These are phyloP conservation scores for Colletotrichum lentis DNA, from an alignment of 2,329 filamentous ascomycete species.

Conservation along the genomic window DNA sequence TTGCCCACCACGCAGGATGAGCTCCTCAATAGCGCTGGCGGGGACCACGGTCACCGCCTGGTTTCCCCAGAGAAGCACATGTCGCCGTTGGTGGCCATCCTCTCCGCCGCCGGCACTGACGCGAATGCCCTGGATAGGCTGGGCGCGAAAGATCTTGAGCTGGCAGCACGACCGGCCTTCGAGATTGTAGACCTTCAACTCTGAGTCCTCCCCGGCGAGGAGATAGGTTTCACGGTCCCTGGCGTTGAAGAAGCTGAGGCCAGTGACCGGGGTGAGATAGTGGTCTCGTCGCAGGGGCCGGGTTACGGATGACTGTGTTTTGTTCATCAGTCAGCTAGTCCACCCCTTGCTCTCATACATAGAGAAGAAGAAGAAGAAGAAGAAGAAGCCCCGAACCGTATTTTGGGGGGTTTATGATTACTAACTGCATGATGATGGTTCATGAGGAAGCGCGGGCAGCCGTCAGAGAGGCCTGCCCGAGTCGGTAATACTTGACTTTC, in stretches of 20 bases:
- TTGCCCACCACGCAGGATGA: slow-evolving; percentile 41
- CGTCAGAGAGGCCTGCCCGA: background rate
- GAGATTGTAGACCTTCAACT: slow-evolving; percentile 62
- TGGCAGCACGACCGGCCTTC: slow-evolving; percentile 50
- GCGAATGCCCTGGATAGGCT: slow-evolving; percentile 78
- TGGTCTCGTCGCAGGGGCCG: slow-evolving; percentile 46
- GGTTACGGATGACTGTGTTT: slow-evolving; percentile 16
- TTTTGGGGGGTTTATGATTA: slow-evolving; percentile 13
- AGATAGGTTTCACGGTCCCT: slow-evolving; percentile 50
- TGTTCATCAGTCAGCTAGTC: background rate
- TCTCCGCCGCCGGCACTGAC: slow-evolving; percentile 45
- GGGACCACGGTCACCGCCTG: slow-evolving; percentile 60
- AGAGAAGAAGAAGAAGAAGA: too few species aligned
- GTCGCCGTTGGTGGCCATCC: slow-evolving; percentile 37
- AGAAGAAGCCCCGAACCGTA: background rate
- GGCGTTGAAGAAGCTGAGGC: slow-evolving; percentile 60
- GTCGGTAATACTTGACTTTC: slow-evolving; percentile 13
- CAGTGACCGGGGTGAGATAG: slow-evolving; percentile 65
- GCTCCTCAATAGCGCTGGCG: slow-evolving; percentile 44
- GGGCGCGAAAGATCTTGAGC: slow-evolving; percentile 68
- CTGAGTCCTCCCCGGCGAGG: slow-evolving; percentile 68
- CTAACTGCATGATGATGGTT: slow-evolving; percentile 29
- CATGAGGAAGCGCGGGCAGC: slow-evolving; percentile 19
- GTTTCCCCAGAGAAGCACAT: slow-evolving; percentile 75
- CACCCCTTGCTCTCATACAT: background rate